Conservation (phyloP, 1,284 basidiomycete species). For the Leccinum subspadiceum region DNA sequence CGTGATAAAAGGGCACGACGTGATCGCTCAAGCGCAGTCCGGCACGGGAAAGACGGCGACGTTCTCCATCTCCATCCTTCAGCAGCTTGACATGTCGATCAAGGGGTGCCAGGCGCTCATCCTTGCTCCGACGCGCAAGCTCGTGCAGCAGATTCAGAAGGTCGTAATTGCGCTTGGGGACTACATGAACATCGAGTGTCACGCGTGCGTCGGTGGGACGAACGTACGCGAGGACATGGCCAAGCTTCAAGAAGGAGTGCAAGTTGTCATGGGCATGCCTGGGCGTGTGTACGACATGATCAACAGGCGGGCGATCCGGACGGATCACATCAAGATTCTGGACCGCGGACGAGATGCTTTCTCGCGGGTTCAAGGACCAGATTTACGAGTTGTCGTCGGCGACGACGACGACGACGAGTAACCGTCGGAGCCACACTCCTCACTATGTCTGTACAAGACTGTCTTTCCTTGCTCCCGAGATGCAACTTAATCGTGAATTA, state of each 20-base stretch:
- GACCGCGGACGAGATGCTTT: conserved; percentile 97
- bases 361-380: conserved; percentile 99
- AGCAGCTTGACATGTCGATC: conserved; percentile 91
- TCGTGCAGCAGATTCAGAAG: conserved; percentile 96
- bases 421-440: conserved; percentile 7
- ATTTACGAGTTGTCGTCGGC: conserved; percentile 87
- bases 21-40: conserved; percentile 97
- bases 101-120: conserved; percentile 96
- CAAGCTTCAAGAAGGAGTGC: conserved; percentile 96
- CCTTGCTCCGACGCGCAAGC: conserved; percentile 92
- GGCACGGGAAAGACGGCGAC: conserved; percentile 99
- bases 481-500: conserved; percentile 22
- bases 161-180: conserved; percentile 95
- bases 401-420: conserved; percentile 56
- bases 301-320: conserved; percentile 86
- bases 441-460: conserved; percentile 15
- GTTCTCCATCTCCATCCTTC: conserved; percentile 90
- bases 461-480: conserved; percentile 3
- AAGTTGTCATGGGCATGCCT: conserved; percentile 96
- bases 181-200: conserved; percentile 99
- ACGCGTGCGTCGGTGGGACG: conserved; percentile 97
- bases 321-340: conserved; percentile 98
- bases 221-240: conserved; percentile 97
- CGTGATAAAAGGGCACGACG: conserved; percentile 94
- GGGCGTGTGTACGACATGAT: conserved; percentile 99